phyloP scores from a whole-genome alignment of 2,329 filamentous ascomycete species.

The Fonsecaea monophora region DNA sequence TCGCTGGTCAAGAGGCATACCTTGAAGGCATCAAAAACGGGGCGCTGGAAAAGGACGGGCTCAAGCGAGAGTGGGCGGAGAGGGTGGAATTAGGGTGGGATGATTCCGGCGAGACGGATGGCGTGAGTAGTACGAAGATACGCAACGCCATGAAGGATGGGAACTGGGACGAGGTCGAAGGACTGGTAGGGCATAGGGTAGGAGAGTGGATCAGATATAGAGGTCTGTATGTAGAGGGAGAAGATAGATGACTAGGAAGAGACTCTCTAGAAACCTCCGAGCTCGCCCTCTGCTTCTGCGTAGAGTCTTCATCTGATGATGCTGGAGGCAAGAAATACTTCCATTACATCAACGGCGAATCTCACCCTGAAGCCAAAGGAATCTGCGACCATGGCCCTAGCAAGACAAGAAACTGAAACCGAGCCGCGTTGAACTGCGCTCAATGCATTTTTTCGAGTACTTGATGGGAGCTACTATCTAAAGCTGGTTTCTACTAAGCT shows the following conservation, averaged over 20 bases:
- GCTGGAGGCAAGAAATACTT: too few species aligned
- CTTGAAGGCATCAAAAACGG: constrained; percentile 45
- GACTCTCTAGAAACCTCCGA: neutral
- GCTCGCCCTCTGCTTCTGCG: too few species aligned
- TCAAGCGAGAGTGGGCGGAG: constrained; percentile 51
- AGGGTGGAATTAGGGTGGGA: constrained; percentile 52
- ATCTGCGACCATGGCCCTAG: too few species aligned
- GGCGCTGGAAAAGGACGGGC: constrained; percentile 46
- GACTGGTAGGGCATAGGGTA: constrained; percentile 43
- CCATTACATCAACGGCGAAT: too few species aligned
- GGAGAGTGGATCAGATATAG: constrained; percentile 33
- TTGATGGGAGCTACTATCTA: neutral
- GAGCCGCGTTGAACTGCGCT: neutral
- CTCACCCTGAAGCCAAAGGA: too few species aligned
- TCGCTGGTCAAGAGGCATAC: constrained; percentile 50
- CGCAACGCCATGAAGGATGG: constrained; percentile 46
- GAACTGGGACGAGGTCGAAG: constrained; percentile 44
- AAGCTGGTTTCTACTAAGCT: neutral
- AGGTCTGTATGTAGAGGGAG: constrained; percentile 25
- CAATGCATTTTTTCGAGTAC: neutral
- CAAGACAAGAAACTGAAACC: neutral
- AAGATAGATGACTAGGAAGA: neutral
- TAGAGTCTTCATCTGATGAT: too few species aligned
- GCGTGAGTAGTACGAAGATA: constrained; percentile 54
- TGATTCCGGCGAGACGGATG: constrained; percentile 41